These are phyloP conservation scores for Saitozyma podzolica DNA, from an alignment of 768 basidiomycete species.

Conservation along the genomic window DNA sequence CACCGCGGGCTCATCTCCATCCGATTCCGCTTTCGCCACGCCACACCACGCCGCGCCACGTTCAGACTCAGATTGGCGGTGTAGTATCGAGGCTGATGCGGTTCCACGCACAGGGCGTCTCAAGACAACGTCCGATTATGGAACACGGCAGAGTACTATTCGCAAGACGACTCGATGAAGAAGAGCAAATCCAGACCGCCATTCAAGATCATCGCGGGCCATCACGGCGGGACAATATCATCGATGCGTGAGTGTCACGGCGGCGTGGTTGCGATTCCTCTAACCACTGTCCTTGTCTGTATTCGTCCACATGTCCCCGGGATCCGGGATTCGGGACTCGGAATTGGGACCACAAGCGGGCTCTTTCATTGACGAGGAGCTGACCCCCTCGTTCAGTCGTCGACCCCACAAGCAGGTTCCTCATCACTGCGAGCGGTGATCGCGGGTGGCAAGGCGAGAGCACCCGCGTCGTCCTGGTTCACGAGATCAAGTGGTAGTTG, in stretches of 20 bases:
- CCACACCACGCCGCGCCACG: too few relatives aligned
- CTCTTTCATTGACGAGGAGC: not conserved
- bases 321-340: too few relatives aligned
- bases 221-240: constrained; percentile 90
- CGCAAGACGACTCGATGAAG: constrained; percentile 65
- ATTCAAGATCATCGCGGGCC: constrained; percentile 93
- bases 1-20: not conserved
- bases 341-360: too few relatives aligned
- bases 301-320: not conserved
- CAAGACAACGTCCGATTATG: constrained; percentile 89
- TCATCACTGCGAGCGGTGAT: constrained; percentile 89
- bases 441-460: constrained; percentile 92
- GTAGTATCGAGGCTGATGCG: not conserved
- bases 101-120: constrained; percentile 63
- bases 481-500: constrained; percentile 67
- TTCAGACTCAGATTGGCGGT: too few relatives aligned
- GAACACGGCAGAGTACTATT: constrained; percentile 79
- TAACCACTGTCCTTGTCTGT: not conserved
- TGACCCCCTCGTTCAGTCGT: constrained; percentile 61
- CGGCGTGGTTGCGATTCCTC: not conserved
- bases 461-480: constrained; percentile 84
- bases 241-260: constrained; percentile 72
- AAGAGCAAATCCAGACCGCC: constrained; percentile 63
- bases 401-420: constrained; percentile 77
- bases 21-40: too few relatives aligned